phyloP scores from a whole-genome alignment of 2,329 filamentous ascomycete genomes.

The Fusarium anguioides region DNA sequence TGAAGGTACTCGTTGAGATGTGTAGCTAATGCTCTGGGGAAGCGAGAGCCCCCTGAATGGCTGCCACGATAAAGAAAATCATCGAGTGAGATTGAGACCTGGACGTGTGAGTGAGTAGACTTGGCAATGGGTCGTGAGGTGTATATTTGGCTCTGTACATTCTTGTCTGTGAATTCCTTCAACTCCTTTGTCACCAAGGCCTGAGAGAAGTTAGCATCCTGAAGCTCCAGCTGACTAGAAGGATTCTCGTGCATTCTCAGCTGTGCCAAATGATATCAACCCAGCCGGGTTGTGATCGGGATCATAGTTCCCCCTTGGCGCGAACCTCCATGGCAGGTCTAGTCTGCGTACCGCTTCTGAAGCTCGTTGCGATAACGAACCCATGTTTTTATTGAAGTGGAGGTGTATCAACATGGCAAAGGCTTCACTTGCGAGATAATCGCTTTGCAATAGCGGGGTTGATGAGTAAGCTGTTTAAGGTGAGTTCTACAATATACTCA shows the following conservation, averaged over 20 bases:
- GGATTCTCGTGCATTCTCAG: conserved; percentile 56
- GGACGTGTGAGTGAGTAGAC: not conserved
- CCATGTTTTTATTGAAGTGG: conserved; percentile 15
- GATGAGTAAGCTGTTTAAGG: conserved; percentile 28
- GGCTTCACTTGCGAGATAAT: not conserved
- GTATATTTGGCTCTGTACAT: conserved; percentile 42
- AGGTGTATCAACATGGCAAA: conserved; percentile 28
- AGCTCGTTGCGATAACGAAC: conserved; percentile 41
- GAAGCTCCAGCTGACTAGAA: not conserved
- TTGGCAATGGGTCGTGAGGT: fast-evolving
- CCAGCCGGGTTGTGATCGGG: conserved; percentile 53
- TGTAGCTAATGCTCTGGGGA: conserved; percentile 49
- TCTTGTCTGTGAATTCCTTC: conserved; percentile 44
- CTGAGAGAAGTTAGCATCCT: conserved; percentile 28
- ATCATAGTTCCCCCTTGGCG: conserved; percentile 51
- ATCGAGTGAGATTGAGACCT: conserved; percentile 43
- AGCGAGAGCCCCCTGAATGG: conserved; percentile 49
- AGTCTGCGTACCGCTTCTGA: conserved; percentile 40
- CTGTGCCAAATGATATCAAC: conserved; percentile 60
- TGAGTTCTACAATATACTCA: not conserved
- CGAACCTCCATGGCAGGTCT: conserved; percentile 50
- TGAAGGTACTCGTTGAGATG: conserved; percentile 55
- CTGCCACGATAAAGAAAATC: conserved; percentile 54
- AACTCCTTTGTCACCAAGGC: conserved; percentile 55
- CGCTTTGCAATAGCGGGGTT: conserved; percentile 9